Evolutionary conservation across 257 asterid genomes (phyloP), one percentile per base, ranked within the genome.

Genomic region (Solanum clarkiae): DNA sequence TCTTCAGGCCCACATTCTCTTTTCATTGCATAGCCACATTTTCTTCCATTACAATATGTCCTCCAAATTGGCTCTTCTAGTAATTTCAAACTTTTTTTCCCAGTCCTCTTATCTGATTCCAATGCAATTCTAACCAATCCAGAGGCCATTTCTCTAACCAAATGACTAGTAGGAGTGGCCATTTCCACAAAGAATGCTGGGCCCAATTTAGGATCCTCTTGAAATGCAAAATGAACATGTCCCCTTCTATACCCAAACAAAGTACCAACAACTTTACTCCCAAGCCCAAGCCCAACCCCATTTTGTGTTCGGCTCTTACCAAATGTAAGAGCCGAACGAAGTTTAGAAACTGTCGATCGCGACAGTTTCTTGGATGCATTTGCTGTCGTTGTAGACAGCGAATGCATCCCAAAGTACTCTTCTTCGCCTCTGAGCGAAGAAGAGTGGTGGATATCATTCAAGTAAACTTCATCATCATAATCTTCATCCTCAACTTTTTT

Each of bases 71-170:
- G 92, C 84, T 96, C 99, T 5, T 93, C 93, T 1, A 93, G 65
- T 6, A 96, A 84, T 91, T 91, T 91, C 3, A 80, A 18, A 8
- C 90, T 86, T 81, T 89, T 92, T 57, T 90, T 94, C 74, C 90
- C 94, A 0, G 57, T 63, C 90, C 88, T 88, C 84, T 90, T 91
- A 11, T 94, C 99, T 71, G 97, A 93, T 84, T 94, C 98, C 68
- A 96, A 82, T 1, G 99, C 98, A 51, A 96, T 90, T 51, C 99
- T 71, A 24, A 96, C 99, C 22, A 90, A 84, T 84, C 99, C 99
- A 14, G 97, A 92, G 14, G 99, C 98, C 99, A 96, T 96, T 82
- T 96, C 99, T 83, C 91, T 91, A 3, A 96, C 96, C 1, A 96
- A 88, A 9, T 88, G 87, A 81, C 94, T 93, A 0, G 98, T 96